Base-by-base conservation (phyloP, 2,329 filamentous ascomycete genomes). In the Ascochyta fabae region DNA sequence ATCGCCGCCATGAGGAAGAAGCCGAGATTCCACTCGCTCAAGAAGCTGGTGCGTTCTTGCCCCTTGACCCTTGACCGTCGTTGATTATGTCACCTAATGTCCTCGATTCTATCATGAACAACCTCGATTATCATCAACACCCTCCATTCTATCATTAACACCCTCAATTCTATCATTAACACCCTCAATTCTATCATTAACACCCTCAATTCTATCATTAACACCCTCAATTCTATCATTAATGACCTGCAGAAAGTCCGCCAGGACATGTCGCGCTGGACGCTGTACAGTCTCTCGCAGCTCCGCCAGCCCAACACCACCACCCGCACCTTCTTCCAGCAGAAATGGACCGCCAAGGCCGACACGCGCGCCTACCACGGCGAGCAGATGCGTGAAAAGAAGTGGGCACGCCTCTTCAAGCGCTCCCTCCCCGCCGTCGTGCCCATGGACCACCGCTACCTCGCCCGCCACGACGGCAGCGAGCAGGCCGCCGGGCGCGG, bases 241-340 rank as follows among this genome's bases (percentile, higher is more conserved):
- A 16, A 16, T 16, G 19, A 19, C 19, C 19, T 19, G 53, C 74
- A 98, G 93, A 96, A 92, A 90, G 76, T 96, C 77, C 89, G 94
- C 70, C 91, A 95, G 82, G 92, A 92, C 81, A 97, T 94, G 95
- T 96, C 92, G 83, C 96, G 96, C 81, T 92, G 92, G 83, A 96
- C 96, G 74, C 84, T 99, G 61, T 99, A 91, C 86, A 97, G 97
- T 79, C 80, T 99, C 63, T 79, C 81, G 46, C 84, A 84, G 64
- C 70, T 85, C 31, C 77, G 69, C 39, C 70, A 76, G 2, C 84
- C 83, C 16, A 72, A 67, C 15, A 47, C 57, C 24, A 46, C 45
- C 2, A 46, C 53, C 3, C 64, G 64, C 24, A 97, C 93, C 40
- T 96, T 95, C 80, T 99, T 96, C 84, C 94, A 98, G 83, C 94